Percentiles rank a stretch among this genome's conserved stretches.
phyloP scores from a whole-genome alignment of 495 filamentous ascomycete genomes.

The Penicillium cataractarum region DNA sequence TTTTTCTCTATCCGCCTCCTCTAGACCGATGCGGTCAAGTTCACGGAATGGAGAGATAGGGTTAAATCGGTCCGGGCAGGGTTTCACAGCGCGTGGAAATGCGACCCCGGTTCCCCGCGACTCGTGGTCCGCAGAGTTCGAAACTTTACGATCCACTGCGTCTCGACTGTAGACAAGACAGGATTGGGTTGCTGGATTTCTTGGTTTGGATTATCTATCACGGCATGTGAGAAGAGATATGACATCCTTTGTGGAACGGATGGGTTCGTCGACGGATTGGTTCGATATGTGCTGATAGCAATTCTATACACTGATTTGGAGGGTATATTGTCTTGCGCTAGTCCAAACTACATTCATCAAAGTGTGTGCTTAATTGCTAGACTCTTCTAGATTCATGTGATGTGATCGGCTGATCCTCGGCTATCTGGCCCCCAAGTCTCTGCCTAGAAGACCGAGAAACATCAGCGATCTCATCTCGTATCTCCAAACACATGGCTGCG shows the following conservation, averaged over 20 bases:
- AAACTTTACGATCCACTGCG: conserved; percentile 20
- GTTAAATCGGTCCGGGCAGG: conserved; percentile 10
- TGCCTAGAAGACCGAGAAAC: not conserved
- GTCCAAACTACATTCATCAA: not conserved
- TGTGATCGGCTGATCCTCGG: conserved; percentile 6
- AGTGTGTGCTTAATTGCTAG: not conserved
- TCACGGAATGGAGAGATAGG: conserved; percentile 7
- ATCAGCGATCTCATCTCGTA: conserved; percentile 2
- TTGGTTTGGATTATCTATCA: not conserved
- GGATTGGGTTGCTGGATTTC: conserved; percentile 7
- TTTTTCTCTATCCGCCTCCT: not conserved
- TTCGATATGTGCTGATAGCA: not conserved
- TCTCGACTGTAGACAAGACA: conserved; percentile 15
- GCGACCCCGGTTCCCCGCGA: conserved; percentile 32
- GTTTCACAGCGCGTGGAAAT: conserved; percentile 33
- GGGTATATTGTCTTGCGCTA: not conserved
- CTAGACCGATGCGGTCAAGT: not conserved
- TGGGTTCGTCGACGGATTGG: not conserved
- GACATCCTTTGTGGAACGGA: not conserved
- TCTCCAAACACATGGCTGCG: not conserved
- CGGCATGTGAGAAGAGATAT: conserved; percentile 2
- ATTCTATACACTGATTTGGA: not conserved
- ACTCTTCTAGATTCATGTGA: conserved; percentile 2
- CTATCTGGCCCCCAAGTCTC: not conserved
- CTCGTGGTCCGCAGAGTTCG: conserved; percentile 27